Base-by-base conservation (phyloP, 495 filamentous ascomycete species). In the Xylaria castorea region DNA sequence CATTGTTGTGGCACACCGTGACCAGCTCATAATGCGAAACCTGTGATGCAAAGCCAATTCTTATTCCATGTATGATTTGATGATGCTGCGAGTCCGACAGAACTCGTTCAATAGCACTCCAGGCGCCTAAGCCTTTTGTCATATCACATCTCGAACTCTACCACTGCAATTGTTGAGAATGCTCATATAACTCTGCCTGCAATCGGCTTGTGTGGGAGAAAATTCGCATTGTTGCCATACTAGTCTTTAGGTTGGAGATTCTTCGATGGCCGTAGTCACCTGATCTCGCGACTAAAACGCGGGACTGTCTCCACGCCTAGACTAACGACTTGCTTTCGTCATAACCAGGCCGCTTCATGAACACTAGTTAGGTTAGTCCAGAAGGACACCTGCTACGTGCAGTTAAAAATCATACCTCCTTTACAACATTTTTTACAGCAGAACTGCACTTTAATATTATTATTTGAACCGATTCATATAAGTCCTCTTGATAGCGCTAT, bases 1-100 rank as follows among this genome's bases (percentile, higher is more conserved):
- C 68, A 72, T 75, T 71, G 73, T 16, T 61, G 32, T 72, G 60
- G 60, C 53, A 67, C 32, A 64, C 25, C 63, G 58, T 46, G 18
- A 48, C 44, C 70, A 65, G 51, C 61, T 51, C 14, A 60, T 62
- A 60, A 71, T 63, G 61, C 70, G 53, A 72, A 67, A 34, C 44
- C 6, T 48, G 70, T 72, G 70, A 66, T 22, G 34, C 46, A 5
- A 64, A 57, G 8, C 51, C 38, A 32, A 32, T 42, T 42, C 38
- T 42, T 18, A 60, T 44, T 44, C 7, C 9, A 44, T 27, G 22
- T 44, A 27, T 64, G 30, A n/a, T 27, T 44, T 18, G 22, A 55
- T 64, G n/a, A 50, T 34, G 0, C 25, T 5, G 48, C 55, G 69
- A 71, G 32, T 9, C 34, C 0, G 20, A 18, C 32, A 42, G 27